Conservation (phyloP, 768 basidiomycete species). For the Russula ochroleuca region DNA sequence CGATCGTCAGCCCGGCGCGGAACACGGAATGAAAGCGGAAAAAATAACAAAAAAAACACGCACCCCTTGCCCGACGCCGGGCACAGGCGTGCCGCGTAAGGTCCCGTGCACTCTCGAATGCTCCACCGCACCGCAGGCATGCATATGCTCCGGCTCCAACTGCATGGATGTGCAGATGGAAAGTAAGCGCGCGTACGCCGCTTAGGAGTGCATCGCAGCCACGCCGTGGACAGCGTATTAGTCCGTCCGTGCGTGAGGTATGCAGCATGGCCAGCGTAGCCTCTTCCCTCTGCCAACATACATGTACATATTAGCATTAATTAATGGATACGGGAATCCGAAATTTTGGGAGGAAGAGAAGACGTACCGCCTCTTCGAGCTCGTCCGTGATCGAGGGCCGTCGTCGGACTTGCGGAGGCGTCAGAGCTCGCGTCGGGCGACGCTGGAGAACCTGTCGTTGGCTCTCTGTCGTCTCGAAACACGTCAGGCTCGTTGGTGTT, state of each 20-base stretch:
- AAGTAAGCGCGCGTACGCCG: conserved; percentile 25
- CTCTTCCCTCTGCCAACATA: conserved; percentile 20
- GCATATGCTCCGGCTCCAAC: conserved; percentile 11
- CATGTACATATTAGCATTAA: no score
- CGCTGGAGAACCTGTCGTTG: conserved; percentile 3
- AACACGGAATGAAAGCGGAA: neutral
- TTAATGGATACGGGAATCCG: neutral
- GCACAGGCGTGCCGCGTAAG: conserved; percentile 23
- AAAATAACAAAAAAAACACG: neutral
- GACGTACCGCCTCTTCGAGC: conserved; percentile 25
- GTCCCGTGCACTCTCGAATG: conserved; percentile 23
- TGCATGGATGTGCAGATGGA: conserved; percentile 26
- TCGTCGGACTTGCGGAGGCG: conserved; percentile 18
- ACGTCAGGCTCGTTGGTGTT: conserved; percentile 22
- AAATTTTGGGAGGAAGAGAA: neutral
- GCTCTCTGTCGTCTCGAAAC: conserved; percentile 15
- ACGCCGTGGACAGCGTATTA: conserved; percentile 18
- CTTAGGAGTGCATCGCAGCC: conserved; percentile 21
- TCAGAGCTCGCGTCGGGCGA: conserved; percentile 11
- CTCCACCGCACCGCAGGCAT: conserved; percentile 19
- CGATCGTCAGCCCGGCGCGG: conserved; percentile 1
- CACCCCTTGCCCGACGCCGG: conserved; percentile 21
- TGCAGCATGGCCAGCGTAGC: conserved; percentile 24
- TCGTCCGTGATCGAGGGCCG: conserved; percentile 21
- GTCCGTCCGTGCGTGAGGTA: conserved; percentile 9